These are phyloP conservation scores for Geotrichum aggregatum DNA, from an alignment of 1,139 yeast species.

Conservation along the genomic window DNA sequence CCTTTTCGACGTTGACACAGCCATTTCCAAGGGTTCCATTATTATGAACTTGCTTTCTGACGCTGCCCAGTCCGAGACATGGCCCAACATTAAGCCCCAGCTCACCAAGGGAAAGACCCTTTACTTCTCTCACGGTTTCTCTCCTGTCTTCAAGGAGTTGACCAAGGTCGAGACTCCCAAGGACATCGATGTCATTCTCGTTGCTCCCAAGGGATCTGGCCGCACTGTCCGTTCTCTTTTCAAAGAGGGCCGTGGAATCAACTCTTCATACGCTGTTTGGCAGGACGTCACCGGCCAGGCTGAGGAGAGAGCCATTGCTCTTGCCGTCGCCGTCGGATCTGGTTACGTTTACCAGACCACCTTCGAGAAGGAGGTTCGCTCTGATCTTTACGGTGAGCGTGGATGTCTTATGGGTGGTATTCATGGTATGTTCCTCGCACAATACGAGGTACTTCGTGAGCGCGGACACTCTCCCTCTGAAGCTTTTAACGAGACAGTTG, in stretches of 20 bases:
- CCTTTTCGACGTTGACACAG: constrained; percentile 91
- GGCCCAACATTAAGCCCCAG: constrained; percentile 81
- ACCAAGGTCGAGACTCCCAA: constrained; percentile 94
- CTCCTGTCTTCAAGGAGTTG: constrained; percentile 97
- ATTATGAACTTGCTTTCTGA: constrained; percentile 97
- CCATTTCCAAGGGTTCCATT: constrained; percentile 85
- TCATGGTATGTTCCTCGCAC: constrained; percentile 99
- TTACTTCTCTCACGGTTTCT: constrained; percentile 99
- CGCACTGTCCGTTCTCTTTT: constrained; percentile 98
- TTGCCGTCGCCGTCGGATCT: constrained; percentile 98
- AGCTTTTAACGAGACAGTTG: constrained; percentile 99
- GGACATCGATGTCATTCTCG: constrained; percentile 93
- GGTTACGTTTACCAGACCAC: constrained; percentile 99
- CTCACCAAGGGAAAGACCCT: constrained; percentile 95
- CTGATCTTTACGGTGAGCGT: constrained; percentile 99
- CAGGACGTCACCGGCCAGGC: constrained; percentile 99
- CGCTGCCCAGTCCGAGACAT: constrained; percentile 99
- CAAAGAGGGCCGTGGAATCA: constrained; percentile 99
- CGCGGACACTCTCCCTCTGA: constrained; percentile 99
- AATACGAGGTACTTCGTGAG: constrained; percentile 98
- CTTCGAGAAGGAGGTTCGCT: constrained; percentile 97
- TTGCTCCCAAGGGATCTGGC: constrained; percentile 99
- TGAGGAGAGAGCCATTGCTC: constrained; percentile 97
- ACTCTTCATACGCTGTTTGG: constrained; percentile 98
- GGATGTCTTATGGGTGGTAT: constrained; percentile 99